Evolutionary conservation across 768 basidiomycete genomes (phyloP).

Genomic region (Cytidiella melzeri): DNA sequence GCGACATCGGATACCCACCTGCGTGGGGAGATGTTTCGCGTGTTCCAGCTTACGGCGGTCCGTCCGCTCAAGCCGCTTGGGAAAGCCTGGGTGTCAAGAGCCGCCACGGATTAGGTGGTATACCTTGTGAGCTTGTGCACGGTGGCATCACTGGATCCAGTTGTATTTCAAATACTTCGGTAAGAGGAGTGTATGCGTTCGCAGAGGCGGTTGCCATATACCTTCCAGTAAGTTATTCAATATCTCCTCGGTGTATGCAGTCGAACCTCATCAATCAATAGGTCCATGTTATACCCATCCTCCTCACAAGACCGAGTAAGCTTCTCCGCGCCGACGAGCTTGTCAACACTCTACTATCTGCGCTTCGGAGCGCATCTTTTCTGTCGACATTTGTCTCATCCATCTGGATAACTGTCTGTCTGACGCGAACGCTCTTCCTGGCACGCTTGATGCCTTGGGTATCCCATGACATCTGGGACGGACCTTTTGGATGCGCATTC

Average conservation of each 20-base stretch:
- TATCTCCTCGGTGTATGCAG: neutral
- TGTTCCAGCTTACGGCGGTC: constrained; percentile 61
- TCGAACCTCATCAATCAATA: constrained; percentile 22
- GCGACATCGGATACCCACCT: constrained; percentile 50
- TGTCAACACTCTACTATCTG: constrained; percentile 38
- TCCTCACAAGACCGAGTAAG: constrained; percentile 51
- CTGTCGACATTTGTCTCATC: constrained; percentile 66
- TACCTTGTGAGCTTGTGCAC: constrained; percentile 76
- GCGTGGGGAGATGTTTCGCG: constrained; percentile 57
- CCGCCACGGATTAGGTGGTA: constrained; percentile 53
- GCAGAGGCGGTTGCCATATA: constrained; percentile 60
- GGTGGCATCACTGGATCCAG: constrained; percentile 47
- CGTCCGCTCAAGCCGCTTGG: constrained; percentile 48
- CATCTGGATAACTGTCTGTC: constrained; percentile 66
- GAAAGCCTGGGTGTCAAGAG: constrained; percentile 44
- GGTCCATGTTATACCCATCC: constrained; percentile 65
- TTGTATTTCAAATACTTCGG: constrained; percentile 51
- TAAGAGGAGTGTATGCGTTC: constrained; percentile 54
- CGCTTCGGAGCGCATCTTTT: constrained; percentile 63
- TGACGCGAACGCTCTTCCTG: constrained; percentile 57
- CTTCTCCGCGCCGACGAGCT: constrained; percentile 41
- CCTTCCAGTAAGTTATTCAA: constrained; percentile 50
- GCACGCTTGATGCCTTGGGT: constrained; percentile 59
- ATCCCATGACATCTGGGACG: constrained; percentile 78
- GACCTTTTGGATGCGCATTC: constrained; percentile 62